Percentiles rank a stretch among this genome's conserved stretches.
phyloP scores from a whole-genome alignment of 352 stramenopile species.

The Globisporangium carolinianum region DNA sequence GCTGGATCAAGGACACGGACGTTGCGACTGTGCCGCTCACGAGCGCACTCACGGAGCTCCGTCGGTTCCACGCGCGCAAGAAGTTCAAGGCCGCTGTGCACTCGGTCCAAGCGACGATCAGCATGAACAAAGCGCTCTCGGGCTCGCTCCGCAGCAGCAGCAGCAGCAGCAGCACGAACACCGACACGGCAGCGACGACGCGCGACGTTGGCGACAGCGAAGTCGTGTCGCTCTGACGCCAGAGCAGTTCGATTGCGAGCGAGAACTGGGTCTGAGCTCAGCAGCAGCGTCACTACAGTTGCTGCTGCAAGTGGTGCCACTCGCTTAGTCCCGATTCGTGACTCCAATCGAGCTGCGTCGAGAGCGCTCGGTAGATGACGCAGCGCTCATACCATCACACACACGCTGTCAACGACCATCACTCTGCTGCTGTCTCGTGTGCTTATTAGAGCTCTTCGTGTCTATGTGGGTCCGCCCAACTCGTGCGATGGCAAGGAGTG shows the following conservation, averaged over 20 bases:
- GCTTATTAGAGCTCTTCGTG: neutral
- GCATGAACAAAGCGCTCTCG: conserved; percentile 69
- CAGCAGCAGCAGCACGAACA: conserved; percentile 4
- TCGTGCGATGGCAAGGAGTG: no score
- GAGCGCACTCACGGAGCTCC: conserved; percentile 67
- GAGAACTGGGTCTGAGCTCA: conserved; percentile 12
- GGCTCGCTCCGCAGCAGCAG: conserved; percentile 20
- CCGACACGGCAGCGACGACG: conserved; percentile 8
- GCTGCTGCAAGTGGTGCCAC: neutral
- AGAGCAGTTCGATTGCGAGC: conserved; percentile 16
- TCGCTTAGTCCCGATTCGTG: neutral
- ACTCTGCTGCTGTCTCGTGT: conserved; percentile 6
- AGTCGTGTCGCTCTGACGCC: conserved; percentile 30
- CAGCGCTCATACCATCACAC: neutral
- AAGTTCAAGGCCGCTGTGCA: conserved; percentile 82
- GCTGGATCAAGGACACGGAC: conserved; percentile 67
- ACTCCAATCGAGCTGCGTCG: neutral
- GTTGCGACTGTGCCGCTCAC: conserved; percentile 67
- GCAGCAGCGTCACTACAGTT: neutral
- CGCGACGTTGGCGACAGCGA: conserved; percentile 22
- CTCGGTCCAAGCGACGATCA: conserved; percentile 73
- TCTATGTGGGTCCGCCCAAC: no score
- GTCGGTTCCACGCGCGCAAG: conserved; percentile 73
- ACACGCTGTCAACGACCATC: neutral
- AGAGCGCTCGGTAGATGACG: neutral